Base-by-base conservation (phyloP, 2,329 filamentous ascomycete genomes). In the Teratosphaeriaceae sp. region DNA sequence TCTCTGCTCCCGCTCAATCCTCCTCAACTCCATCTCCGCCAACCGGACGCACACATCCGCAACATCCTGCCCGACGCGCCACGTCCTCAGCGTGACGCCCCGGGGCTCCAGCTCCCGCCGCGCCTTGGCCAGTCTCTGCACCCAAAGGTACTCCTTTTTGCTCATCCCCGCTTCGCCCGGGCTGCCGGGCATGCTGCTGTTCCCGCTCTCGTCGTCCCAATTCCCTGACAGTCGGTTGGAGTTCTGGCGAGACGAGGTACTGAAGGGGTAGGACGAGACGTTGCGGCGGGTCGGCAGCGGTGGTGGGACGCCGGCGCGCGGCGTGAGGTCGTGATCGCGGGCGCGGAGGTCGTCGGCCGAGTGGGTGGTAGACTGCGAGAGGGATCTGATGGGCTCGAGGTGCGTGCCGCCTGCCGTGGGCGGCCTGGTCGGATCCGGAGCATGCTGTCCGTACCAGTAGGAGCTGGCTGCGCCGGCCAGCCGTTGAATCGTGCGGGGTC, bases 101-200 rank as follows among this genome's bases (percentile, higher is more conserved):
- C 80, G 68, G 4, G 70, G 67, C n/a, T 78, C 76, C 8, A 90
- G 70, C 22, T 79, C 68, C 31, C 71, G 68, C 49, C 84, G 79
- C 3, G 85, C 85, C 34, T 77, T 69, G 31, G 74, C 74, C 67
- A 85, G 77, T 30, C 86, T 69, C 43, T 80, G 74, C 48, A 74
- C 71, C 86, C 85, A 92, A 38, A 88, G 58, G 46, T 83, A 81
- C 43, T 88, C 70, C 51, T 85, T 83, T 66, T 84, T 87, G 61
- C 79, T 86, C 38, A 68, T 56, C 3, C 55, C 57, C 11, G 45
- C 42, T 20, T 62, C 59, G 20, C 56, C 54, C 1, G 59, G 58
- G 39, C 51, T 62, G 45, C 56, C 40, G 39, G 63, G 49, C n/a
- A 51, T 49, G 27, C 51, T 46, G 20, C 29, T 41, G 12, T 12